phyloP scores from a whole-genome alignment of 2,329 filamentous ascomycete species.

The Arthroderma sp. region DNA sequence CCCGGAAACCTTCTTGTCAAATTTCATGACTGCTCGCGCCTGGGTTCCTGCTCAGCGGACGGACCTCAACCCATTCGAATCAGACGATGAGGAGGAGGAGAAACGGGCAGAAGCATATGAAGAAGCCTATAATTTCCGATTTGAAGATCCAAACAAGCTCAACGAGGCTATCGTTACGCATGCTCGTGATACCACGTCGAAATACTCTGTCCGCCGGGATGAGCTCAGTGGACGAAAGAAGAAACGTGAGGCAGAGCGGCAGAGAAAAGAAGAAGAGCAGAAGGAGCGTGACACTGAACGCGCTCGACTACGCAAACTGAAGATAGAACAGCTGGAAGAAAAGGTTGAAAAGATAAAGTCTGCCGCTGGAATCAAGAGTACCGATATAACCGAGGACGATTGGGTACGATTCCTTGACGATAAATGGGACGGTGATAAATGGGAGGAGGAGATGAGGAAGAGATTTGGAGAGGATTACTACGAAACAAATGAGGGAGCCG shows the following conservation, averaged over 20 bases:
- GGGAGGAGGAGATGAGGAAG: slow-evolving; percentile 81
- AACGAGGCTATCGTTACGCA: slow-evolving; percentile 84
- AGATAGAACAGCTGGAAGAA: slow-evolving; percentile 77
- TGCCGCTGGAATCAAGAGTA: slow-evolving; percentile 65
- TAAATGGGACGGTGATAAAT: slow-evolving; percentile 76
- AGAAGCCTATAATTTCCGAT: slow-evolving; percentile 86
- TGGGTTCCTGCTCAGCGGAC: slow-evolving; percentile 62
- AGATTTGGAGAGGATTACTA: slow-evolving; percentile 90
- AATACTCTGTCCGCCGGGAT: slow-evolving; percentile 74
- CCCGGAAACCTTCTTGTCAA: slow-evolving; percentile 83
- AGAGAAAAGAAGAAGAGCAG: slow-evolving; percentile 67
- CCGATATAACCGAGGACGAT: slow-evolving; percentile 57
- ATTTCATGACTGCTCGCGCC: slow-evolving; percentile 83
- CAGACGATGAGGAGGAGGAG: slow-evolving; percentile 70
- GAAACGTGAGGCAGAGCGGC: slow-evolving; percentile 62
- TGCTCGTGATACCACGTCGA: slow-evolving; percentile 69
- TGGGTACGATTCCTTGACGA: slow-evolving; percentile 76
- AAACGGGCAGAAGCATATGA: slow-evolving; percentile 75
- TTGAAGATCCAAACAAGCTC: slow-evolving; percentile 77
- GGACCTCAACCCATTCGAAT: slow-evolving; percentile 72
- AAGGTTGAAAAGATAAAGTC: slow-evolving; percentile 82
- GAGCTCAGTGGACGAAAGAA: slow-evolving; percentile 65
- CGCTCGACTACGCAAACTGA: slow-evolving; percentile 69
- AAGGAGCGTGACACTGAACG: slow-evolving; percentile 64
- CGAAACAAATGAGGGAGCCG: slow-evolving; percentile 47